Percentiles rank a stretch among this genome's conserved stretches.
These are phyloP conservation scores for Crepidotus variabilis DNA, from an alignment of 768 basidiomycete genomes.

Conservation along the genomic window DNA sequence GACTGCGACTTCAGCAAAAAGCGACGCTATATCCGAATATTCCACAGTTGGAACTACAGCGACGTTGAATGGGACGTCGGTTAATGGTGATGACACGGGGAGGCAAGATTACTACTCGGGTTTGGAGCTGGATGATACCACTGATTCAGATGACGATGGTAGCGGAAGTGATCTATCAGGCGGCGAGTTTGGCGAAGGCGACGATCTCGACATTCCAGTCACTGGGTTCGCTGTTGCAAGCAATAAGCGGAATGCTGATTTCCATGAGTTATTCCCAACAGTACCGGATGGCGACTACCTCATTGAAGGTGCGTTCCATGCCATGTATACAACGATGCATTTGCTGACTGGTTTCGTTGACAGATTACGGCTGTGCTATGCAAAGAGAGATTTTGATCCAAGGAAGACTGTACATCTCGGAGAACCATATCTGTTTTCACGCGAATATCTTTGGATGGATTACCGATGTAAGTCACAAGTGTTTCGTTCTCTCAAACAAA, in stretches of 20 bases:
- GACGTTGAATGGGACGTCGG: conserved; percentile 1
- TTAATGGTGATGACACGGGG: conserved; percentile 9
- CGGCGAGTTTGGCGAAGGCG: conserved; percentile 32
- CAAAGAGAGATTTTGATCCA: conserved; percentile 97
- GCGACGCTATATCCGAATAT: conserved; percentile 13
- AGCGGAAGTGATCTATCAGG: conserved; percentile 32
- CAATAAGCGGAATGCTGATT: conserved; percentile 90
- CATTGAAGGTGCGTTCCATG: conserved; percentile 75
- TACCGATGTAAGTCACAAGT: conserved; percentile 74
- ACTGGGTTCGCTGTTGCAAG: conserved; percentile 98
- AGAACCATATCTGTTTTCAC: conserved; percentile 99
- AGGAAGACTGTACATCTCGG: conserved; percentile 94
- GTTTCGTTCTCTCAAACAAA: not conserved
- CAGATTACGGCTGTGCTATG: conserved; percentile 97
- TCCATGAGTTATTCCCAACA: conserved; percentile 87
- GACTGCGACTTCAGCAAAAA: conserved; percentile 16
- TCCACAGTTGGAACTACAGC: conserved; percentile 3
- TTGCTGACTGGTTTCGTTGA: conserved; percentile 1
- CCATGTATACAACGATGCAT: conserved; percentile 3
- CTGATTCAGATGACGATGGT: conserved; percentile 18
- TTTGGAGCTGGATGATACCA: conserved; percentile 8
- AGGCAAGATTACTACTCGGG: conserved; percentile 10
- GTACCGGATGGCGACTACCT: conserved; percentile 96
- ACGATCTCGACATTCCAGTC: conserved; percentile 75
- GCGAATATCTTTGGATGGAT: conserved; percentile 99